Conservation (phyloP, 805 yeast genomes). For the Tetrapisispora fleetii region DNA sequence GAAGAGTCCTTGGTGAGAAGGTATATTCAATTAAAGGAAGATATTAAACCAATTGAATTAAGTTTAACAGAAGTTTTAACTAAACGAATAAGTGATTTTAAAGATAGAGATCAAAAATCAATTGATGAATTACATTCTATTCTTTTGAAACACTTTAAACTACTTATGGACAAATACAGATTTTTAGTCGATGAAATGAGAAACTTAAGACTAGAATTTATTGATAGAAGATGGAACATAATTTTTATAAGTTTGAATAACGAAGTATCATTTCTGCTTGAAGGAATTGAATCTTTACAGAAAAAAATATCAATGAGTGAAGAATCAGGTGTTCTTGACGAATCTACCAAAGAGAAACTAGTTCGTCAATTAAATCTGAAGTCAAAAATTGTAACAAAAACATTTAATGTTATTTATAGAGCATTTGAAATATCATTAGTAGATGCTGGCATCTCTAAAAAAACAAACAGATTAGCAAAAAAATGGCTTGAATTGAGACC, state of each 20-base stretch:
- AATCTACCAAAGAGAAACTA: slow-evolving; percentile 13
- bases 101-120: slow-evolving; percentile 22
- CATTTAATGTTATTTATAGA: slow-evolving; percentile 31
- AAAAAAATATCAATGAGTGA: slow-evolving; percentile 7
- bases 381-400: slow-evolving; percentile 33
- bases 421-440: slow-evolving; percentile 36
- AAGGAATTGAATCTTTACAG: slow-evolving; percentile 13
- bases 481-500: slow-evolving; percentile 26
- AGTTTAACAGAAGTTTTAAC: slow-evolving; percentile 45
- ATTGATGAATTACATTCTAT: slow-evolving; percentile 24
- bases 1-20: slow-evolving; percentile 35
- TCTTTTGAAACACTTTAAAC: slow-evolving; percentile 31
- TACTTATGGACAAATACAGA: slow-evolving; percentile 33
- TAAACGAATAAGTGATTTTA: slow-evolving; percentile 36
- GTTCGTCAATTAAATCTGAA: slow-evolving; percentile 29
- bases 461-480: slow-evolving; percentile 30
- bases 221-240: slow-evolving; percentile 48
- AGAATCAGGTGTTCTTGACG: slow-evolving; percentile 2
- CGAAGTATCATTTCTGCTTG: slow-evolving; percentile 29
- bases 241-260: slow-evolving; percentile 40
- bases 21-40: slow-evolving; percentile 34
- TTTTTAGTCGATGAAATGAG: slow-evolving; percentile 34
- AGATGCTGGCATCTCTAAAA: slow-evolving; percentile 28
- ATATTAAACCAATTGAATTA: slow-evolving; percentile 42
- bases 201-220: slow-evolving; percentile 35